Conservation (phyloP, 345 rosid genomes). For the Microcos paniculata region DNA sequence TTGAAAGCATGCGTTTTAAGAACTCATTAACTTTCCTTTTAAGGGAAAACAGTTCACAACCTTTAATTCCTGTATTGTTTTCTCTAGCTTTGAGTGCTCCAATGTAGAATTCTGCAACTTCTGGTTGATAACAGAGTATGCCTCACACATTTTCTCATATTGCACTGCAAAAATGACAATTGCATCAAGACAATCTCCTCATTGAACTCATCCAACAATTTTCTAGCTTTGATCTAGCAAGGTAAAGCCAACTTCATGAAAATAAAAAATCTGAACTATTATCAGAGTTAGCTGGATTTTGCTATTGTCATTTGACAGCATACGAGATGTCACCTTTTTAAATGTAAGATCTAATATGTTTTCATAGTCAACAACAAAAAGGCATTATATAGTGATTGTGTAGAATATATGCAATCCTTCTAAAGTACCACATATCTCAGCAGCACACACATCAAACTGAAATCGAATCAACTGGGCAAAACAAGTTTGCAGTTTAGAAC, state of each 20-base stretch:
- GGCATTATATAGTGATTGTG: neutral
- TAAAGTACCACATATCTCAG: neutral
- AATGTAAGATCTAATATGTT: neutral
- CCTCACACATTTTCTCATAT: slow-evolving; percentile 83
- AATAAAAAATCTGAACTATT: neutral
- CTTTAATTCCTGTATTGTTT: slow-evolving; percentile 70
- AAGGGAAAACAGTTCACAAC: slow-evolving; percentile 30
- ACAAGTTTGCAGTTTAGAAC: neutral
- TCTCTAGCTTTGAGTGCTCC: slow-evolving; percentile 73
- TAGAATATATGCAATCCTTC: neutral
- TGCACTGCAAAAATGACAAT: slow-evolving; percentile 57
- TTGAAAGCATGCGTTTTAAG: neutral
- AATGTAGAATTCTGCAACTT: slow-evolving; percentile 70
- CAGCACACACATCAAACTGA: neutral
- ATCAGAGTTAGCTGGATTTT: neutral
- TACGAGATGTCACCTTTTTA: neutral
- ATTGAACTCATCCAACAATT: neutral
- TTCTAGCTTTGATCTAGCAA: neutral
- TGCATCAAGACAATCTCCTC: neutral
- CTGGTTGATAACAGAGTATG: slow-evolving; percentile 67
- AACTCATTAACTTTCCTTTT: too few relatives aligned
- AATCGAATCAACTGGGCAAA: neutral
- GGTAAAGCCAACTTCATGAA: neutral
- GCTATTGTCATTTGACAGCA: neutral
- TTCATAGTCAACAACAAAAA: neutral